These are phyloP conservation scores for Filobasidium floriforme DNA, from an alignment of 768 basidiomycete species.

Conservation along the genomic window DNA sequence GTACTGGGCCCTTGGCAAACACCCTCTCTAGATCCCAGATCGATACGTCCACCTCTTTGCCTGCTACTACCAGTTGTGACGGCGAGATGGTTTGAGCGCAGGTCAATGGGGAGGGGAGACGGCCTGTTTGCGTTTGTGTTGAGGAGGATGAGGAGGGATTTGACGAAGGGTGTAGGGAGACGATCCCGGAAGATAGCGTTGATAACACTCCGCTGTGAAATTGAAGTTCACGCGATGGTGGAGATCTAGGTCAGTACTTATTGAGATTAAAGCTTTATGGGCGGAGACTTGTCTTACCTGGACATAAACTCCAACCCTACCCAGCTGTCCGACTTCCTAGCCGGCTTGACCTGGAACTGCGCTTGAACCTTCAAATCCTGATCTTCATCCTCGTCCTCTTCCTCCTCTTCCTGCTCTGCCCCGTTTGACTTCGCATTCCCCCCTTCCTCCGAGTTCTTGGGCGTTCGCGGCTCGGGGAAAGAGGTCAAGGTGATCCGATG, in stretches of 20 bases:
- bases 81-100: slow-evolving; percentile 15
- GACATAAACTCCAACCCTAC: slow-evolving; percentile 30
- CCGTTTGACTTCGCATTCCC: not conserved
- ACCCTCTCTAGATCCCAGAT: slow-evolving; percentile 40
- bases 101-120: slow-evolving; percentile 21
- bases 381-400: slow-evolving; percentile 20
- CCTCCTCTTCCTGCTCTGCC: not conserved
- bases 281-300: slow-evolving; percentile 23
- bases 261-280: not conserved
- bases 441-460: not conserved
- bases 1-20: slow-evolving; percentile 20
- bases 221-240: not conserved
- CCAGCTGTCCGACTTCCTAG: slow-evolving; percentile 30
- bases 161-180: slow-evolving; percentile 12
- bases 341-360: slow-evolving; percentile 29
- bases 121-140: slow-evolving; percentile 3
- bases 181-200: slow-evolving; percentile 27
- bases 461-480: slow-evolving; percentile 10
- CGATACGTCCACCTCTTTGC: slow-evolving; percentile 42
- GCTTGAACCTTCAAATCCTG: slow-evolving; percentile 23
- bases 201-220: slow-evolving; percentile 29
- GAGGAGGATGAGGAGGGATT: slow-evolving; percentile 2
- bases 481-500: slow-evolving; percentile 16
- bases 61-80: slow-evolving; percentile 32
- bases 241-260: no score